phyloP scores from a whole-genome alignment of 1,139 yeast genomes.

The Taphrina pruni region DNA sequence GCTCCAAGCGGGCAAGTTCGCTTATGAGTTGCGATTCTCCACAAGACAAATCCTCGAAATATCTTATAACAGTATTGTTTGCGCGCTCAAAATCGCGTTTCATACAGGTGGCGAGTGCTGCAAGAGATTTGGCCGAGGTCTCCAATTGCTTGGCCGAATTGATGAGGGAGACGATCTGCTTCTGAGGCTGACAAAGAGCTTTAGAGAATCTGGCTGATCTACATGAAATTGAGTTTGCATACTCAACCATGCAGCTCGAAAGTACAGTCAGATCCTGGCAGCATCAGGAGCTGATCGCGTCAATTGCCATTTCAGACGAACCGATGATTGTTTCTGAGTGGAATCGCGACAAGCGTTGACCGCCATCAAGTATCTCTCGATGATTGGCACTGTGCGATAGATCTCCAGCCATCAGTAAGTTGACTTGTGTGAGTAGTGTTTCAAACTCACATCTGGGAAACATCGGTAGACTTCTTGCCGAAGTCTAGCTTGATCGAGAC shows the following conservation, averaged over 20 bases:
- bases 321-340: background rate
- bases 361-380: slow-evolving; percentile 1
- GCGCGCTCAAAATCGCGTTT: background rate
- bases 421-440: background rate
- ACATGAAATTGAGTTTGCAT: slow-evolving; percentile 5
- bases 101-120: background rate
- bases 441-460: background rate
- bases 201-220: slow-evolving; percentile 17
- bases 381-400: background rate
- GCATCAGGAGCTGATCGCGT: background rate
- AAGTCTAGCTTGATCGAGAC: background rate
- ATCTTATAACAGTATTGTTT: background rate
- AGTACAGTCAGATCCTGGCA: background rate
- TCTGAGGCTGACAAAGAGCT: slow-evolving; percentile 13
- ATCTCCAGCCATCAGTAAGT: background rate
- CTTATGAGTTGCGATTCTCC: background rate
- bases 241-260: slow-evolving; percentile 1
- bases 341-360: slow-evolving; percentile 4
- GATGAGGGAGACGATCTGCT: slow-evolving; percentile 8
- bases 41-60: slow-evolving; percentile 6
- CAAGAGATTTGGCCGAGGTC: background rate
- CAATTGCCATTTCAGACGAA: background rate
- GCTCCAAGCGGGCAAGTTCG: background rate
- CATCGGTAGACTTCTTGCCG: background rate
- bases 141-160: slow-evolving; percentile 1